Base-by-base conservation (phyloP, 2,329 filamentous ascomycete genomes). In the Trichoderma citrinoviride region DNA sequence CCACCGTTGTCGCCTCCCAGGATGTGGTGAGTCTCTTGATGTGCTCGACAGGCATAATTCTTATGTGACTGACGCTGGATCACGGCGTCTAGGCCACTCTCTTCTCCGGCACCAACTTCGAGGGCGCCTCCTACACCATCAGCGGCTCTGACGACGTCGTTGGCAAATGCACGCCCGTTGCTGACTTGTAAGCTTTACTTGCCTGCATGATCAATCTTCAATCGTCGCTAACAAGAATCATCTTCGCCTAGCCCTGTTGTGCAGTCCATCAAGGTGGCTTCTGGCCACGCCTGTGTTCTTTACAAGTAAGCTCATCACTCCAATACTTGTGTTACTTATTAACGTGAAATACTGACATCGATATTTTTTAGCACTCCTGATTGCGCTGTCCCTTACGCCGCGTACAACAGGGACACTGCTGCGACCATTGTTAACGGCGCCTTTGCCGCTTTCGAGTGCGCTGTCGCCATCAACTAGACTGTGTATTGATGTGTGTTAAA, bases 321-420 rank as follows among this genome's bases (percentile, higher is more conserved):
- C 7, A 44, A 8, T n/a, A n/a, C n/a, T n/a, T n/a, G 29, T 21
- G n/a, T 15, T 0, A 46, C 29, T n/a, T n/a, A n/a, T n/a, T n/a
- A n/a, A n/a, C n/a, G n/a, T n/a, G n/a, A 21, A 21, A 12, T 27
- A 21, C 56, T 50, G 23, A 60, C 14, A 2, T 7, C 12, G 19
- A n/a, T 25, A 7, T 7, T 6, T 19, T 21, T 49, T 10, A 60
- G 56, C 56, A 50, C 44, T 10, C 29, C 56, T 46, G 15, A 25
- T 21, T 60, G 56, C 44, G 33, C 8, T 14, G 27, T 60, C 19
- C 56, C 56, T 19, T 60, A 60, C 15, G 56, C 56, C 56, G 56
- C 56, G 1, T 60, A 60, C 56, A 7, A 15, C 7, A 10, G 21
- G 5, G 56, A 60, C 17, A 41, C 19, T 10, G 44, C 44, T 12